Conservation (phyloP, 257 asterid genomes). For the Osmanthus fragrans region DNA sequence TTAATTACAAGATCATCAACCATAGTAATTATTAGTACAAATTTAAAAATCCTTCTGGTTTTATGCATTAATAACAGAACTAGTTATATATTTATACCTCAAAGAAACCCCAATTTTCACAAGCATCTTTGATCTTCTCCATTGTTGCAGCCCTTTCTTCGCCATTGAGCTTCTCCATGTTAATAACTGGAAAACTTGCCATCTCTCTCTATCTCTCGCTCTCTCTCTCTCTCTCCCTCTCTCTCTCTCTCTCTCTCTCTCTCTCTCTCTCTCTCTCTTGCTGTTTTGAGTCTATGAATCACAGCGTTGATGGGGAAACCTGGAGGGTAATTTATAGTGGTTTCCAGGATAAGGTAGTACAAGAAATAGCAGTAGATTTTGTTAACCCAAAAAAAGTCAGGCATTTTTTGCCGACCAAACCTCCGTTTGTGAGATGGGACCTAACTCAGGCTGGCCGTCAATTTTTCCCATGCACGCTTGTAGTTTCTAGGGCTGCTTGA, state of each 20-base stretch:
- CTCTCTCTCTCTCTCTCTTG: not conserved
- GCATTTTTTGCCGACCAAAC: not conserved
- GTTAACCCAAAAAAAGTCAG: not conserved
- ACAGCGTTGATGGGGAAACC: constrained; percentile 7
- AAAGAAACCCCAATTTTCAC: constrained; percentile 78
- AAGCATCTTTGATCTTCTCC: constrained; percentile 62
- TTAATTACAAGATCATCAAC: not conserved
- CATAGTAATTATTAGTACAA: not conserved
- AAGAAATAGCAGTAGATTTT: not conserved
- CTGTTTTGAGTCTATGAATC: not conserved
- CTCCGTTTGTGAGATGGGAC: not conserved
- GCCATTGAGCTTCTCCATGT: constrained; percentile 59
- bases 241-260: constrained; percentile 3
- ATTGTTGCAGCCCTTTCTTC: constrained; percentile 57
- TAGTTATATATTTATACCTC: constrained; percentile 40
- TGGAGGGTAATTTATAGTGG: constrained; percentile 51
- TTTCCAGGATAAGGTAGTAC: not conserved
- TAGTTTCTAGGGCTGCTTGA: not conserved
- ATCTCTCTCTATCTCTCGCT: constrained; percentile 15
- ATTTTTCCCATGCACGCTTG: not conserved
- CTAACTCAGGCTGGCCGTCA: not conserved
- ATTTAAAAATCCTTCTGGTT: not conserved
- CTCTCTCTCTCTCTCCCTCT: not conserved
- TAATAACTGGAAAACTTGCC: constrained; percentile 59
- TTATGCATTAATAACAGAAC: not conserved